Evolutionary conservation across 805 yeast genomes (phyloP), one percentile per base, ranked within the genome.

Genomic region (Saccharomycopsis babjevae): DNA sequence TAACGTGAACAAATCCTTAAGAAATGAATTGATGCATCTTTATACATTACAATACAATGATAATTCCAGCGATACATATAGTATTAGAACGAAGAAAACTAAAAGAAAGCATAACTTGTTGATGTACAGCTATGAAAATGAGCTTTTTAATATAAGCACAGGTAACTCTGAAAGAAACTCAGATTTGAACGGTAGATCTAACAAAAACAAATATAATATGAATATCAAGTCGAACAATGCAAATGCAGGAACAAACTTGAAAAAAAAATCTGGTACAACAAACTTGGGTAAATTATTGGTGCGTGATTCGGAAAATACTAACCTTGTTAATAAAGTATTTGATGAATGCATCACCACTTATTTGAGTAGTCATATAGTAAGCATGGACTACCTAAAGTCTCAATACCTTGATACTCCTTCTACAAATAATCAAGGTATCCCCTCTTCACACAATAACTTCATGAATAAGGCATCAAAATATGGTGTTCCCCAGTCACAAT

Each of bases 11-110:
- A 59, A 60, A 30, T 36, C 57, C 42, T 60, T 62, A 20, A 43
- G 61, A 36, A 59, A 62, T 56, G 64, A 62, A 25, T 36, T 62
- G 18, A 52, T 57, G 60, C 62, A 62, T 39, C 58, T 62, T 40
- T 62, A 62, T 22, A 46, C 58, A 16, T 46, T 59, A n/a, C 61
- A 42, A 50, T 42, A 60, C 20, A 57, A 52, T 54, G 39, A 16
- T 13, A 57, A 32, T 30, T 25, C 40, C 16, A 50, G 42, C 28
- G 40, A 38, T 34, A 50, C 28, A 6, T 20, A 36, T 18, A 57
- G 54, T 46, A 34, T 28, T 38, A n/a, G 54, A 22, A 30, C 54
- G 10, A 46, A 28, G 15, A 60, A 54, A 30, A 34, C 43, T 18
- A 39, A 52, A 28, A 16, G 62, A 10, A 59, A 59, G 43, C 59